Evolutionary conservation across 441 rosid genomes (phyloP).

Genomic region (Populus trichocarpa): DNA sequence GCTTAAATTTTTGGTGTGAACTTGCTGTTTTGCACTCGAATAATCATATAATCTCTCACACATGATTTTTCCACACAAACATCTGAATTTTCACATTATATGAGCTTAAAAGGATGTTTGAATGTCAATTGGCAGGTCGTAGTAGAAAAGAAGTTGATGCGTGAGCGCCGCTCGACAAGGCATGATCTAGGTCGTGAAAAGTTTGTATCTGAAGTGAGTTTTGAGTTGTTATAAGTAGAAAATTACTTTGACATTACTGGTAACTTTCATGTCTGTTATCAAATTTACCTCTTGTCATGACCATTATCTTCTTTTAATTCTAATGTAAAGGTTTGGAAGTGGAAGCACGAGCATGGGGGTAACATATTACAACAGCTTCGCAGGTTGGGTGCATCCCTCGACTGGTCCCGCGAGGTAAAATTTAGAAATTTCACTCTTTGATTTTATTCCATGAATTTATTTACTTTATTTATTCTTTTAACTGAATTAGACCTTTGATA

Average conservation of each 20-base stretch:
- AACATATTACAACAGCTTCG: constrained; percentile 68
- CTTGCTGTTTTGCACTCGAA: too few species aligned
- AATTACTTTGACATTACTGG: background rate
- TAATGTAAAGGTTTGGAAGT: constrained; percentile 77
- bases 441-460: too few species aligned
- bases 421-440: background rate
- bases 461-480: too few species aligned
- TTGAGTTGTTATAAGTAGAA: background rate
- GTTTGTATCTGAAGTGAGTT: constrained; percentile 68
- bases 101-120: too few species aligned
- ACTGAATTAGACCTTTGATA: too few species aligned
- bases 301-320: constrained; percentile 13
- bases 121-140: constrained; percentile 48
- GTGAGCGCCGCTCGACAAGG: constrained; percentile 55
- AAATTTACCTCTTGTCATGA: background rate
- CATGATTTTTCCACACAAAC: too few species aligned
- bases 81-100: too few species aligned
- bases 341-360: constrained; percentile 79
- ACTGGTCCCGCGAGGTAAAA: constrained; percentile 95
- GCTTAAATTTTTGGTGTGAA: too few species aligned
- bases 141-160: constrained; percentile 77
- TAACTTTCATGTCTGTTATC: background rate
- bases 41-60: too few species aligned
- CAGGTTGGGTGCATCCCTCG: constrained; percentile 85
- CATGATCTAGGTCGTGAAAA: constrained; percentile 87